These are phyloP conservation scores for Phytophthora macrochlamydospora DNA, from an alignment of 352 stramenopile genomes.

Conservation along the genomic window DNA sequence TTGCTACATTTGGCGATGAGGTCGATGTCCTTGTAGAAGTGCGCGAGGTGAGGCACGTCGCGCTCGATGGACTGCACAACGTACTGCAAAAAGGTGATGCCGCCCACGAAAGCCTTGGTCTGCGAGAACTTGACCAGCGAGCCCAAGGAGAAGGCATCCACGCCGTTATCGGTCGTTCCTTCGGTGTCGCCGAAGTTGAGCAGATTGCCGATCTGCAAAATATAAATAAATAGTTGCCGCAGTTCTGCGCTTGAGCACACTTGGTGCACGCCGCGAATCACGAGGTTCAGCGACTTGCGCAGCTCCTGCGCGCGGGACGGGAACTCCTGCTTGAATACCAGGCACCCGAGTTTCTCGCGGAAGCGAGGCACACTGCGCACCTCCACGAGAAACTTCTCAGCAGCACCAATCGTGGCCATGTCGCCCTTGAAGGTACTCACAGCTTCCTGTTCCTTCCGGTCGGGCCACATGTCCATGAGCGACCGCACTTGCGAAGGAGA, in stretches of 20 bases:
- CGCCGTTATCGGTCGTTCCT: slow-evolving; percentile 25
- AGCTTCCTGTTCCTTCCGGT: slow-evolving; percentile 71
- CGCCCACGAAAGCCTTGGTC: slow-evolving; percentile 85
- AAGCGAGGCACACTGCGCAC: slow-evolving; percentile 73
- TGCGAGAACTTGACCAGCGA: slow-evolving; percentile 88
- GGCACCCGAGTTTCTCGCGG: slow-evolving; percentile 69
- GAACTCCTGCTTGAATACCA: slow-evolving; percentile 89
- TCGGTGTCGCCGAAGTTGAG: slow-evolving; percentile 76
- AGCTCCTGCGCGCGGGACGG: slow-evolving; percentile 75
- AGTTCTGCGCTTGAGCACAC: slow-evolving; percentile 76
- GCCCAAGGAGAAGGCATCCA: slow-evolving; percentile 73
- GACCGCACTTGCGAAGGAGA: slow-evolving; percentile 80
- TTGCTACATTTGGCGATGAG: slow-evolving; percentile 78
- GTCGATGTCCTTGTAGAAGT: slow-evolving; percentile 82
- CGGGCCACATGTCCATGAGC: slow-evolving; percentile 87
- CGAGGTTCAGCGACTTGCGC: slow-evolving; percentile 72
- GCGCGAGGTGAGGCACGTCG: slow-evolving; percentile 71
- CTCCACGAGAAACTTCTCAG: slow-evolving; percentile 83
- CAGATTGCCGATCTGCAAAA: slow-evolving; percentile 81
- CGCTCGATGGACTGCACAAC: slow-evolving; percentile 87
- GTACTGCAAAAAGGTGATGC: slow-evolving; percentile 85
- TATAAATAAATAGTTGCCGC: slow-evolving; percentile 87
- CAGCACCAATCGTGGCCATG: slow-evolving; percentile 57
- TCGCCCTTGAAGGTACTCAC: slow-evolving; percentile 75
- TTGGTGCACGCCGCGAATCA: slow-evolving; percentile 82